Evolutionary conservation across 2,329 filamentous ascomycete species (phyloP).

Genomic region (Tolypocladium cylindrosporum): DNA sequence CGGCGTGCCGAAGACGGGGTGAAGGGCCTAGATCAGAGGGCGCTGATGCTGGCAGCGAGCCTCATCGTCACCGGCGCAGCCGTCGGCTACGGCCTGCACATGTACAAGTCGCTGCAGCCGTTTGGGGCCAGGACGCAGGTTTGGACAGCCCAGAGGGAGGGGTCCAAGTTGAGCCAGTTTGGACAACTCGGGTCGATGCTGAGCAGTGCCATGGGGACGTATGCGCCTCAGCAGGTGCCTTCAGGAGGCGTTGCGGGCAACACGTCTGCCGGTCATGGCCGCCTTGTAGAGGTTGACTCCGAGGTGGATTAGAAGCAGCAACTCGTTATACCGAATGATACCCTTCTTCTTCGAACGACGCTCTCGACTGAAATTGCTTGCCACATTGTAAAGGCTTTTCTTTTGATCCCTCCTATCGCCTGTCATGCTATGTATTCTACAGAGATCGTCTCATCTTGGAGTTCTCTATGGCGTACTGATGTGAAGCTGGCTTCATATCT

Average conservation of each 20-base stretch:
- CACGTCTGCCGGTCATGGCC: conserved; percentile 10
- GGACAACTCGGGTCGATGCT: conserved; percentile 39
- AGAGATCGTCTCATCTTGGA: background rate
- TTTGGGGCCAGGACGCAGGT: conserved; percentile 34
- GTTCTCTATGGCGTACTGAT: background rate
- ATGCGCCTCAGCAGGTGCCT: conserved; percentile 7
- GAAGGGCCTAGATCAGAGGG: conserved; percentile 21
- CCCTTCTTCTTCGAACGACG: background rate
- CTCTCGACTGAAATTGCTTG: background rate
- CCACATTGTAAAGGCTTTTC: background rate
- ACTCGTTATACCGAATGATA: conserved; percentile 9
- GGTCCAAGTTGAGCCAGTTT: conserved; percentile 28
- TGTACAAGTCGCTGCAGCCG: conserved; percentile 30
- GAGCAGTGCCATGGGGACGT: conserved; percentile 19
- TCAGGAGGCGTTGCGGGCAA: conserved; percentile 3
- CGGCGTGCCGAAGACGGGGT: conserved; percentile 22
- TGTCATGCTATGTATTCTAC: background rate
- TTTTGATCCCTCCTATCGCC: background rate
- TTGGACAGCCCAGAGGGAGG: conserved; percentile 25
- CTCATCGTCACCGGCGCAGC: conserved; percentile 27
- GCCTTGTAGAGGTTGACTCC: conserved; percentile 23
- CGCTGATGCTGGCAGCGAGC: conserved; percentile 19
- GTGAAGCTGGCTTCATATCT: conserved; percentile 48
- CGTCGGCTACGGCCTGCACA: conserved; percentile 26
- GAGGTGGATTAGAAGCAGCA: conserved; percentile 20